These are phyloP conservation scores for Coniosporium apollinis DNA, from an alignment of 495 filamentous ascomycete genomes.

Conservation along the genomic window DNA sequence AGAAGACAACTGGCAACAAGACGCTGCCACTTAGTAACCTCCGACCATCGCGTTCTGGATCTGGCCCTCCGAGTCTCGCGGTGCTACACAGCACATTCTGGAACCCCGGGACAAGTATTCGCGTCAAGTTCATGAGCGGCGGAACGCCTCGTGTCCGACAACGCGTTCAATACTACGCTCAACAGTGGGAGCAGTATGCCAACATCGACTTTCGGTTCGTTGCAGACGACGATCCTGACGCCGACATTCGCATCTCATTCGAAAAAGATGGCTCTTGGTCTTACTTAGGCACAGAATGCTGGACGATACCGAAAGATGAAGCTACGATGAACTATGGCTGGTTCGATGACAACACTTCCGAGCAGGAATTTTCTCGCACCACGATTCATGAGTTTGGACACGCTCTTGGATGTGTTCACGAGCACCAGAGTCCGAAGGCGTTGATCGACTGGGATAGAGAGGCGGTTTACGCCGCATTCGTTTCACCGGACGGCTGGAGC, in stretches of 20 bases:
- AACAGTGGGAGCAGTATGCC: not conserved
- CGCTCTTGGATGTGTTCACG: not conserved
- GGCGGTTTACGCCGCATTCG: not conserved
- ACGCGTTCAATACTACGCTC: not conserved
- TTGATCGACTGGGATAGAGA: not conserved
- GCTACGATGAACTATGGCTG: not conserved
- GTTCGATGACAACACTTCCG: not conserved
- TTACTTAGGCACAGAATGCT: not conserved
- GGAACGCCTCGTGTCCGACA: not conserved
- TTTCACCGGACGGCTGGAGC: not conserved
- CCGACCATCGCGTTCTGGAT: too few species aligned
- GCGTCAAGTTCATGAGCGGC: not conserved
- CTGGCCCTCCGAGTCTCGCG: too few species aligned
- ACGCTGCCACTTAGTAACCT: too few species aligned
- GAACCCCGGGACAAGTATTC: not conserved
- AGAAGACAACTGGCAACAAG: too few species aligned
- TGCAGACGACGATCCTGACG: not conserved
- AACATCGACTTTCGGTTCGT: not conserved
- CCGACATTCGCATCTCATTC: not conserved
- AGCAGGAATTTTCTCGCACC: not conserved
- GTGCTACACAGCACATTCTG: not conserved
- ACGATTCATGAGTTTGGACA: not conserved
- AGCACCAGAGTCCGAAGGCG: not conserved
- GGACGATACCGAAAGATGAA: not conserved
- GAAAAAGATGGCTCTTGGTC: not conserved